Conservation (phyloP, 371 early-diverging fungal species). For the Apophysomyces sp. region DNA sequence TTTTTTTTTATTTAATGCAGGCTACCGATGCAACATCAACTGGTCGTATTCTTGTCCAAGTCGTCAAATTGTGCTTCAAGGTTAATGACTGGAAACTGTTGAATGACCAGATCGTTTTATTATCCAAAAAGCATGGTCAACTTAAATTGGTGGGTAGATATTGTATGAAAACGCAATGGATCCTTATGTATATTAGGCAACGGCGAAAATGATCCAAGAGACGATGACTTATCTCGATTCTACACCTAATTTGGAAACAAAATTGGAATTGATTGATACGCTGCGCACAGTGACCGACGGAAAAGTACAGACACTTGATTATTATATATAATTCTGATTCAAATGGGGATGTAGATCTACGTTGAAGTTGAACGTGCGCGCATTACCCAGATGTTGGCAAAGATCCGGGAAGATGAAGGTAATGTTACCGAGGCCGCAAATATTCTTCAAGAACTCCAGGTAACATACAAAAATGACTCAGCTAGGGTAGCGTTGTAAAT, state of each 20-base stretch:
- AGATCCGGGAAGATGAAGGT: constrained; percentile 90
- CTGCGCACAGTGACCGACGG: constrained; percentile 96
- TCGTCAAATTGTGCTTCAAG: constrained; percentile 74
- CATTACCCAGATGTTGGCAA: constrained; percentile 84
- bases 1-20: constrained; percentile 33
- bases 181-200: constrained; percentile 59
- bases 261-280: constrained; percentile 91
- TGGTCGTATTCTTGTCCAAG: constrained; percentile 79
- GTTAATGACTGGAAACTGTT: constrained; percentile 84
- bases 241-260: constrained; percentile 79
- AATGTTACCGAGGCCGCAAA: constrained; percentile 90
- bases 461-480: constrained; percentile 15
- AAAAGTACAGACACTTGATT: constrained; percentile 59
- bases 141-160: constrained; percentile 75
- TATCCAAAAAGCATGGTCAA: constrained; percentile 96
- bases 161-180: not conserved
- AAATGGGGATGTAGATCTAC: constrained; percentile 67
- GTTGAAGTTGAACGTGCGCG: constrained; percentile 98
- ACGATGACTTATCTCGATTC: constrained; percentile 87
- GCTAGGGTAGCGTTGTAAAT: not conserved
- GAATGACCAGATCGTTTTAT: constrained; percentile 85
- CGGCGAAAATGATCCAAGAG: constrained; percentile 93
- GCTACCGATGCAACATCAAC: constrained; percentile 87
- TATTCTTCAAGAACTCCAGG: constrained; percentile 94
- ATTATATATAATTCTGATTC: not conserved